Conservation (phyloP, 2,329 filamentous ascomycete species). For the Penicillium oxalicum region DNA sequence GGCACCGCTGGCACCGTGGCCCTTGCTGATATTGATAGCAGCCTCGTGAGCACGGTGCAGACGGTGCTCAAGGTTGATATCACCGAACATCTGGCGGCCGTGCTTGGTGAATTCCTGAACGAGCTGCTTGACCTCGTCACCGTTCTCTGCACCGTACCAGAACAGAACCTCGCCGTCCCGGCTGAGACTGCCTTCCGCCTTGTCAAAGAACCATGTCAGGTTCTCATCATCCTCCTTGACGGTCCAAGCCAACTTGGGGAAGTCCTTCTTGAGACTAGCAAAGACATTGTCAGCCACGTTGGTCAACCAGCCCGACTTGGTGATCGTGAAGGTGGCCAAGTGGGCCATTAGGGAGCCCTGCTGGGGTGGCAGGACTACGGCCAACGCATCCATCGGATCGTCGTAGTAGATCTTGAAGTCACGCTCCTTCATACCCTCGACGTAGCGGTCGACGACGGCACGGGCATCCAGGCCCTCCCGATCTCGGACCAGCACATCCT, state of each 20-base stretch:
- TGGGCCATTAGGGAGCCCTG: constrained; percentile 66
- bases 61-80: constrained; percentile 81
- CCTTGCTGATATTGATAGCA: constrained; percentile 52
- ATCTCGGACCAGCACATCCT: constrained; percentile 75
- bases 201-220: constrained; percentile 96
- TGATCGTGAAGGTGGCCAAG: constrained; percentile 84
- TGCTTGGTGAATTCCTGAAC: constrained; percentile 80
- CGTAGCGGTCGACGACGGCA: constrained; percentile 78
- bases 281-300: constrained; percentile 96
- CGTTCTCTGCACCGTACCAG: constrained; percentile 85
- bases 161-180: constrained; percentile 85
- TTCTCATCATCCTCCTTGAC: constrained; percentile 95
- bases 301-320: constrained; percentile 87
- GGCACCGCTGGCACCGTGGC: constrained; percentile 43
- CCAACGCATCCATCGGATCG: constrained; percentile 86
- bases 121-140: constrained; percentile 72
- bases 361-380: constrained; percentile 72
- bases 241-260: constrained; percentile 89
- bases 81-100: constrained; percentile 79
- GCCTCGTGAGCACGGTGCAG: constrained; percentile 71
- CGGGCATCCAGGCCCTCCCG: constrained; percentile 74
- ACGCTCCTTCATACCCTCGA: constrained; percentile 68
- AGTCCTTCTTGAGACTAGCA: constrained; percentile 86
- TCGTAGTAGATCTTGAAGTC: constrained; percentile 93
- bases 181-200: constrained; percentile 86